Conservation (phyloP, 2,329 filamentous ascomycete species). For the Cladorrhinum sp. region DNA sequence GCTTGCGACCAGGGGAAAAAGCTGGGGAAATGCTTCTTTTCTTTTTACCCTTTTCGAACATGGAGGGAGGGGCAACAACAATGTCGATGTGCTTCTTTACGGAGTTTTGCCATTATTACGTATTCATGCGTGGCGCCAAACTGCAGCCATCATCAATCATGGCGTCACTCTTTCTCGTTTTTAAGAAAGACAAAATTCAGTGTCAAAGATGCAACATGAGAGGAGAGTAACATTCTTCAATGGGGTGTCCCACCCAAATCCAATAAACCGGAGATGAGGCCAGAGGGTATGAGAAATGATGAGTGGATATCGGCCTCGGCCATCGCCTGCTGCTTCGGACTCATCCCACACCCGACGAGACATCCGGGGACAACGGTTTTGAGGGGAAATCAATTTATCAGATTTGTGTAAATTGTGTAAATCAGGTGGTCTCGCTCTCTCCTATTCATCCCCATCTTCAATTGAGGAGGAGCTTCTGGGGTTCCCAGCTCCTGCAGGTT, state of each 20-base stretch:
- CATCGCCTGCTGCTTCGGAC: neutral
- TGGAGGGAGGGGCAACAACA: neutral
- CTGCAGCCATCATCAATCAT: neutral
- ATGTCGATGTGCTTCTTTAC: neutral
- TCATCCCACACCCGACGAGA: neutral
- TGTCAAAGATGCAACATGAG: neutral
- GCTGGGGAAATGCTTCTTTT: conserved; percentile 13
- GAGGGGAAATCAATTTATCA: neutral
- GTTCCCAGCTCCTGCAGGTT: neutral
- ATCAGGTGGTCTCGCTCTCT: too few relatives aligned
- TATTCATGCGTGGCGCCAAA: neutral
- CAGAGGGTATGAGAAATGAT: conserved; percentile 1
- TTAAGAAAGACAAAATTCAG: neutral
- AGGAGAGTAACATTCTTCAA: neutral
- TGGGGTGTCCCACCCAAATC: conserved; percentile 7
- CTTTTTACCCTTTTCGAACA: neutral
- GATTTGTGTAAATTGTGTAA: too few relatives aligned
- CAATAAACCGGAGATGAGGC: conserved; percentile 8
- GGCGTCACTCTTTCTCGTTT: neutral
- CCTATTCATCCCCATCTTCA: neutral
- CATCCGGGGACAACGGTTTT: neutral
- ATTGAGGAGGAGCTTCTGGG: neutral
- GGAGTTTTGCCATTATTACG: neutral
- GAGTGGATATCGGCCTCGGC: conserved; percentile 8
- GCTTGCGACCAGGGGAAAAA: conserved; percentile 2